Evolutionary conservation across 129 eudicot species (phyloP).

Genomic region (Erigeron canadensis): DNA sequence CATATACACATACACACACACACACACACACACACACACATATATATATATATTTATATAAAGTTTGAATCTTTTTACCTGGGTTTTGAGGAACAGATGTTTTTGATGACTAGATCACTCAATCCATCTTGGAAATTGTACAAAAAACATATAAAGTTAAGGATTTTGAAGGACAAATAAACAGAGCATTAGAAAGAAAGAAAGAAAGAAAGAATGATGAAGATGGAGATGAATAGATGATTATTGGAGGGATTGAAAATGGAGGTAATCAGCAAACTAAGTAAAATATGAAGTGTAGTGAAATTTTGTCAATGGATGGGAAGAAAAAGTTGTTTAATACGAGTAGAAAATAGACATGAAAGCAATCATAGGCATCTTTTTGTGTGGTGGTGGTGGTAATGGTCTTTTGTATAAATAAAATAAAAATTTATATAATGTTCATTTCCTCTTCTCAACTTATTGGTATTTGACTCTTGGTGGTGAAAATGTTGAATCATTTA

Average conservation of each 20-base stretch:
- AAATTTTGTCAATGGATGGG: slow-evolving; percentile 21
- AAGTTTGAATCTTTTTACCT: slow-evolving; percentile 25
- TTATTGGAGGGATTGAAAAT: slow-evolving; percentile 29
- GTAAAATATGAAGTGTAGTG: slow-evolving; percentile 15
- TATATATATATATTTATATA: background rate
- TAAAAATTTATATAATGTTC: slow-evolving; percentile 9
- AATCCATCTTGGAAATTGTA: slow-evolving; percentile 26
- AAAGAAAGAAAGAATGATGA: slow-evolving; percentile 2
- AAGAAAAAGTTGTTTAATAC: slow-evolving; percentile 20
- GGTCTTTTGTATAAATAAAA: slow-evolving; percentile 4
- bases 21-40: background rate
- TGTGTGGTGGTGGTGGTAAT: slow-evolving; percentile 24
- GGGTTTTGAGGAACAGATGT: slow-evolving; percentile 27
- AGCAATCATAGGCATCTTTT: slow-evolving; percentile 38
- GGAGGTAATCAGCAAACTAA: background rate
- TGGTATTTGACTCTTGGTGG: too few relatives aligned
- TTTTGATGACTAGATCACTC: slow-evolving; percentile 23
- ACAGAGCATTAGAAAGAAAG: background rate
- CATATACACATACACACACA: background rate
- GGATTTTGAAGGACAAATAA: slow-evolving; percentile 5
- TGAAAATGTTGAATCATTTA: too few relatives aligned
- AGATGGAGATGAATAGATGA: background rate
- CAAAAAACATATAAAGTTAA: background rate
- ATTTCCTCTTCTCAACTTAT: background rate
- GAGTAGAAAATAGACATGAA: slow-evolving; percentile 18